These are phyloP conservation scores for Trametes cinnabarina DNA, from an alignment of 768 basidiomycete genomes.

Conservation along the genomic window DNA sequence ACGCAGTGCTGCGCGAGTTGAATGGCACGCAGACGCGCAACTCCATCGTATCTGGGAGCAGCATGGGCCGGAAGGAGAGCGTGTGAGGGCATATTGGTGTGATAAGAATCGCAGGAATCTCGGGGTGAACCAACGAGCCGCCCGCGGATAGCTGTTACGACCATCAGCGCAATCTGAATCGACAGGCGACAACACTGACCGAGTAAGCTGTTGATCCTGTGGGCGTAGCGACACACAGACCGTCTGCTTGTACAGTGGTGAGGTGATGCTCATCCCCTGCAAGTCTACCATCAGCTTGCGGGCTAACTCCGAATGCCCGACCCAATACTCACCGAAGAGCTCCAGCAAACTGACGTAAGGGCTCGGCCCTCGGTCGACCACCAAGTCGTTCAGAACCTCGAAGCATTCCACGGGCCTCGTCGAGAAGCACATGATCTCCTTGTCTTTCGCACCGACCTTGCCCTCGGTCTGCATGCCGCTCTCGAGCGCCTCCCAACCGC, in stretches of 20 bases:
- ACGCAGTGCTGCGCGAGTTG: conserved; percentile 96
- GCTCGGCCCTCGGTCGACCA: conserved; percentile 96
- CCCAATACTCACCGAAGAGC: conserved; percentile 75
- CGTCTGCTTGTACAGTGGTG: conserved; percentile 98
- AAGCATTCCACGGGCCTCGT: conserved; percentile 95
- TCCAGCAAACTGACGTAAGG: conserved; percentile 96
- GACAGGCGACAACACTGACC: conserved; percentile 44
- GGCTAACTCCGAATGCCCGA: not conserved
- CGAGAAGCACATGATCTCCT: conserved; percentile 97
- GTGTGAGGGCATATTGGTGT: conserved; percentile 99
- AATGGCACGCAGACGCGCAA: conserved; percentile 98
- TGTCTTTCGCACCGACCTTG: conserved; percentile 68
- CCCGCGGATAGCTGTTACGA: conserved; percentile 80
- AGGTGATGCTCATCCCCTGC: conserved; percentile 97
- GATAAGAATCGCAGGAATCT: conserved; percentile 94
- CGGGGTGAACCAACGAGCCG: conserved; percentile 95
- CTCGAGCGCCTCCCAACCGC: conserved; percentile 96
- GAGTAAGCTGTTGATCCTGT: conserved; percentile 99
- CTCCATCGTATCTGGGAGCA: conserved; percentile 98
- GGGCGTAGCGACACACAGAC: conserved; percentile 90
- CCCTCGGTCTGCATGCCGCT: conserved; percentile 59
- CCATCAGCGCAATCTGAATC: conserved; percentile 13
- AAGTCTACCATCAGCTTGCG: not conserved
- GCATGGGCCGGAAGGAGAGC: conserved; percentile 97
- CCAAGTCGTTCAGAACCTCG: conserved; percentile 94